A percentile compares a stretch with the other conserved stretches of the same genome.
These are phyloP conservation scores for Leccinum longicurvipes DNA, from an alignment of 768 basidiomycete species.

Conservation along the genomic window DNA sequence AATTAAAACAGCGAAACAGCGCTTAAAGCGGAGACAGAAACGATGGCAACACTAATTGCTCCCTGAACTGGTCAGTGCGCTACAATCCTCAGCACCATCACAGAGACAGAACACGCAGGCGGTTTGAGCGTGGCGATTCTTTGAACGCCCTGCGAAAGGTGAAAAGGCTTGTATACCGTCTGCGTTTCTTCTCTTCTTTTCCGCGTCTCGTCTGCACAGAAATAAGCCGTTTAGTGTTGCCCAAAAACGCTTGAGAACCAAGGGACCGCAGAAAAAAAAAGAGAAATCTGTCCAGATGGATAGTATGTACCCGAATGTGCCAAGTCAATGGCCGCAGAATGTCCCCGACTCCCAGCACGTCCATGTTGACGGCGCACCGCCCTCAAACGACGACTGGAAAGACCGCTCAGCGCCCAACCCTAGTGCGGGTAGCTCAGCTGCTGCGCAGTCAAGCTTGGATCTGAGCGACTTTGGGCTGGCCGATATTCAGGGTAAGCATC, in stretches of 20 bases:
- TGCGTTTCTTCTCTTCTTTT: constrained; percentile 35
- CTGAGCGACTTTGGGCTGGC: constrained; percentile 42
- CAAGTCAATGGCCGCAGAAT: constrained; percentile 41
- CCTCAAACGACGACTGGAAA: constrained; percentile 40
- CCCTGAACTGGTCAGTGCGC: constrained; percentile 32
- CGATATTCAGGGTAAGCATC: constrained; percentile 43
- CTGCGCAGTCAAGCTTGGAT: constrained; percentile 36
- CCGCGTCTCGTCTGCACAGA: constrained; percentile 39
- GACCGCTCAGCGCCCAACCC: constrained; percentile 28
- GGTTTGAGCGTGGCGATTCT: constrained; percentile 35
- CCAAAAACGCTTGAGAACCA: constrained; percentile 42
- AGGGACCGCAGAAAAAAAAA: constrained; percentile 37
- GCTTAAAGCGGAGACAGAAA: constrained; percentile 30
- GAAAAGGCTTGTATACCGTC: constrained; percentile 39
- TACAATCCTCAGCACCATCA: constrained; percentile 37
- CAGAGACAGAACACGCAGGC: constrained; percentile 39
- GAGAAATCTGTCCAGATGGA: constrained; percentile 39
- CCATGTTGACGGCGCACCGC: constrained; percentile 28
- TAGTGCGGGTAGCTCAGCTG: constrained; percentile 26
- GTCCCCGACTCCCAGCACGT: constrained; percentile 33
- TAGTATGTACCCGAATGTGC: constrained; percentile 46
- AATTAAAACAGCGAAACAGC: constrained; percentile 20
- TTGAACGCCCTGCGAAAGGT: constrained; percentile 37
- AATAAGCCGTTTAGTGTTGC: constrained; percentile 46
- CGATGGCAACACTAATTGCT: constrained; percentile 22